These are phyloP conservation scores for Aspergillus incahuasiensis DNA, from an alignment of 495 filamentous ascomycete species.

Conservation along the genomic window DNA sequence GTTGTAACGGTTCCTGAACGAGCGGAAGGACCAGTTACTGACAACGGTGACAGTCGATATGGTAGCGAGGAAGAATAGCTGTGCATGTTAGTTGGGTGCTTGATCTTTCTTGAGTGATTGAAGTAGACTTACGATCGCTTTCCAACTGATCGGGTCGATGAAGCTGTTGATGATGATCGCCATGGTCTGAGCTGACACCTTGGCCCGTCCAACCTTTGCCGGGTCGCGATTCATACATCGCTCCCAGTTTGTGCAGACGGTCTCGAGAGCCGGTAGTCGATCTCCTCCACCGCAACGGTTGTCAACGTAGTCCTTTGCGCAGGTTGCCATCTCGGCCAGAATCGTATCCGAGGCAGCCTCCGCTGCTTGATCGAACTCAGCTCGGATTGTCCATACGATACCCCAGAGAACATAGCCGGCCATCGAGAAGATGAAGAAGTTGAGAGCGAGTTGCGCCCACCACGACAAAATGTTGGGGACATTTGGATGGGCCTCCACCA, in stretches of 20 bases:
- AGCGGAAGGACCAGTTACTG: constrained; percentile 46
- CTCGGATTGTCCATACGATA: constrained; percentile 64
- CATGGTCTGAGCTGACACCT: constrained; percentile 69
- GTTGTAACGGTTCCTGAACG: constrained; percentile 36
- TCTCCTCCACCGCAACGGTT: constrained; percentile 64
- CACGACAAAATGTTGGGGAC: constrained; percentile 82
- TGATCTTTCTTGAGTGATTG: neutral
- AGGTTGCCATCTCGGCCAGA: constrained; percentile 67
- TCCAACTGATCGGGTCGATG: constrained; percentile 66
- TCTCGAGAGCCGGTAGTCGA: constrained; percentile 68
- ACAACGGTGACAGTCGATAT: constrained; percentile 41
- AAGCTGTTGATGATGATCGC: constrained; percentile 75
- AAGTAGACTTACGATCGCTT: constrained; percentile 56
- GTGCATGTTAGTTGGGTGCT: neutral
- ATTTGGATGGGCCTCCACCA: constrained; percentile 72
- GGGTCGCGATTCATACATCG: constrained; percentile 79
- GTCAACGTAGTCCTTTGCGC: constrained; percentile 60
- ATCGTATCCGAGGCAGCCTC: constrained; percentile 58
- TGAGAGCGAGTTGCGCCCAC: constrained; percentile 79
- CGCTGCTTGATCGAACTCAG: constrained; percentile 69
- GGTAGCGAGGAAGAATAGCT: constrained; percentile 40
- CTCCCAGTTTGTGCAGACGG: constrained; percentile 72
- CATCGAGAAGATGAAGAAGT: constrained; percentile 62
- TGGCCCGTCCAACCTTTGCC: constrained; percentile 58
- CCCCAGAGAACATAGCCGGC: constrained; percentile 67